These are phyloP conservation scores for Phytophthora aleatoria DNA, from an alignment of 352 stramenopile species.

Conservation along the genomic window DNA sequence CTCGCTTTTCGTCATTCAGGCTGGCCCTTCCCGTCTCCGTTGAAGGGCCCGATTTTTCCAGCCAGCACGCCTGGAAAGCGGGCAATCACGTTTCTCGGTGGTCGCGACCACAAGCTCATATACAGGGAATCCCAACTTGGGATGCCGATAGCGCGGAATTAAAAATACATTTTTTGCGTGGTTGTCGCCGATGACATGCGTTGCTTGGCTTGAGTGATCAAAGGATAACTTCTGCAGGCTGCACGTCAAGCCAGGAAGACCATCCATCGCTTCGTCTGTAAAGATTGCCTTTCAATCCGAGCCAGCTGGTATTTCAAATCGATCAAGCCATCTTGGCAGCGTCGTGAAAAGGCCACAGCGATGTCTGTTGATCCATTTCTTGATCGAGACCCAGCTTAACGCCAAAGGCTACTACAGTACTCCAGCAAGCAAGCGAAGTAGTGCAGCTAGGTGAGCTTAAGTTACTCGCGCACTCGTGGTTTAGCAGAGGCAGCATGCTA, in stretches of 20 bases:
- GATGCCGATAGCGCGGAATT: slow-evolving; percentile 1
- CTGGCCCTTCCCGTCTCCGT: neutral
- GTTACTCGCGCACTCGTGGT: too few relatives aligned
- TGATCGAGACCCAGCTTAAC: neutral
- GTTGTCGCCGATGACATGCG: neutral
- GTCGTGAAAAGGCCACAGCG: slow-evolving; percentile 7
- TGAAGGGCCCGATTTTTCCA: neutral
- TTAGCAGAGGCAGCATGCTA: too few relatives aligned
- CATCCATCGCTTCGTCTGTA: slow-evolving; percentile 2
- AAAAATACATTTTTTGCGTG: neutral
- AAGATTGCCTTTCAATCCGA: neutral
- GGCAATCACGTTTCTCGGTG: slow-evolving; percentile 11
- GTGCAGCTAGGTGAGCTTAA: neutral
- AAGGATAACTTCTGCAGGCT: neutral
- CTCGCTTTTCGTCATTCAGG: slow-evolving; percentile 2
- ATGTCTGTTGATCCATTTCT: neutral
- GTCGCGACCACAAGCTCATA: neutral
- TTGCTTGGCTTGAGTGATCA: slow-evolving; percentile 10
- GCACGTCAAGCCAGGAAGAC: neutral
- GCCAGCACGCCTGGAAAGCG: neutral
- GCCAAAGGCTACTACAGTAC: neutral
- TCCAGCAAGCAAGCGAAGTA: neutral
- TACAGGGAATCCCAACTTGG: neutral
- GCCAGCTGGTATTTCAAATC: slow-evolving; percentile 17
- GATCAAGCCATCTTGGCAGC: slow-evolving; percentile 20